These are phyloP conservation scores for Talaromyces atroroseus DNA, from an alignment of 2,329 filamentous ascomycete genomes.

Conservation along the genomic window DNA sequence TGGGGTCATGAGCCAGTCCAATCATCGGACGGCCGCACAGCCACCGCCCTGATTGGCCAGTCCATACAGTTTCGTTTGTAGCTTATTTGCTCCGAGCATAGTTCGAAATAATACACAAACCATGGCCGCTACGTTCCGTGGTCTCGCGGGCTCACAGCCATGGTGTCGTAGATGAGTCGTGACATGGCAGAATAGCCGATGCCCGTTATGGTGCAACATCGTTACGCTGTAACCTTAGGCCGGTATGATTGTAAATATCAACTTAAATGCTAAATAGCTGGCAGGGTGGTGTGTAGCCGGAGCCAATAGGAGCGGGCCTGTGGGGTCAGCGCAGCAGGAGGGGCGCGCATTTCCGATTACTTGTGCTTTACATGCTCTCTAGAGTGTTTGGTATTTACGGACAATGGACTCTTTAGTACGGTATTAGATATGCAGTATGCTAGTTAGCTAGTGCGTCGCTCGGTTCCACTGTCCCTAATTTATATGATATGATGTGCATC, in stretches of 20 bases:
- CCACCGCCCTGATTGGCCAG: neutral
- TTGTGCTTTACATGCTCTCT: neutral
- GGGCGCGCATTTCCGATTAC: neutral
- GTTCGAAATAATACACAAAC: neutral
- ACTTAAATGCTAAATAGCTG: neutral
- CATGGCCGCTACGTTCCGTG: no score
- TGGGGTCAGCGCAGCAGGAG: neutral
- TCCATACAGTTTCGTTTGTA: no score
- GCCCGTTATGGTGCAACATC: neutral
- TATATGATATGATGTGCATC: neutral
- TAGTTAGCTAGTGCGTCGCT: neutral
- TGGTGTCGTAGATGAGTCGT: neutral
- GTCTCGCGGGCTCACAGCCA: no score
- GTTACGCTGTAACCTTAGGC: neutral
- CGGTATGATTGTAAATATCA: neutral
- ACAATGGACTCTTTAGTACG: no score
- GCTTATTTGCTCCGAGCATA: neutral
- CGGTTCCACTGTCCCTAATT: neutral
- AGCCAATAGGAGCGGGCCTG: neutral
- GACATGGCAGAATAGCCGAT: neutral
- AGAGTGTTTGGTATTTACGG: no score
- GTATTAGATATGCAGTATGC: no score
- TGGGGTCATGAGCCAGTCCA: neutral
- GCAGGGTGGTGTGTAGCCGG: conserved; percentile 5
- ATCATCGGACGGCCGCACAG: neutral